Evolutionary conservation across 2,329 filamentous ascomycete genomes (phyloP).

Genomic region (Arachnomyces sp.): DNA sequence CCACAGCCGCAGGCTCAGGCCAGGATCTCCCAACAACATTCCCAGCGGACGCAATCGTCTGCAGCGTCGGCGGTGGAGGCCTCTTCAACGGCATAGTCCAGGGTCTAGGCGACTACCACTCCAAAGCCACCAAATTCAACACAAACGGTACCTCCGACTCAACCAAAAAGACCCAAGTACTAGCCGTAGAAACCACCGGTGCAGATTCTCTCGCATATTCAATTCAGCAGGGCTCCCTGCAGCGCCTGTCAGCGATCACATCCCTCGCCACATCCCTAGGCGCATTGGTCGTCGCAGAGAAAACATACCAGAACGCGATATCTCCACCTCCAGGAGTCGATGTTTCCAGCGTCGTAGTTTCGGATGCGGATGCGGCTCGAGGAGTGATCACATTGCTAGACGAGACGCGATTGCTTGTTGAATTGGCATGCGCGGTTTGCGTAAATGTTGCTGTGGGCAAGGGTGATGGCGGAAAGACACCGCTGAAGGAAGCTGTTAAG

Average conservation of each 20-base stretch:
- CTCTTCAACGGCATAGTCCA: constrained; percentile 65
- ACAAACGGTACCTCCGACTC: constrained; percentile 12
- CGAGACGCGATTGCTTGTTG: constrained; percentile 69
- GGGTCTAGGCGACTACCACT: constrained; percentile 41
- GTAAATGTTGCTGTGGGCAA: constrained; percentile 40
- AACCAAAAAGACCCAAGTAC: constrained; percentile 35
- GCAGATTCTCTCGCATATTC: constrained; percentile 60
- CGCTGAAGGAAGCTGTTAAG: constrained; percentile 19
- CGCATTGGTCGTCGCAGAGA: constrained; percentile 55
- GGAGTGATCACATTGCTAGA: constrained; percentile 69
- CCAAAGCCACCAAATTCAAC: too few relatives aligned
- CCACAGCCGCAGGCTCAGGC: too few relatives aligned
- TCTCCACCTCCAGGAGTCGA: constrained; percentile 30
- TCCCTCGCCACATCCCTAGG: constrained; percentile 66
- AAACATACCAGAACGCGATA: constrained; percentile 56
- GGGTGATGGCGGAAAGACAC: not conserved
- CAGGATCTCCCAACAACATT: constrained; percentile 5
- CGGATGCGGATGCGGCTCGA: constrained; percentile 68
- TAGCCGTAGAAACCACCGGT: constrained; percentile 67
- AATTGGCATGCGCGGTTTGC: constrained; percentile 73
- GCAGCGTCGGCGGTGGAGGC: constrained; percentile 70
- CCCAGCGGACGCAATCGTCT: constrained; percentile 62
- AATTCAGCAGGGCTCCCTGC: constrained; percentile 45
- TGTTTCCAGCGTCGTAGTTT: constrained; percentile 54
- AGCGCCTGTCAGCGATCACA: constrained; percentile 61